Conservation (phyloP, 148 eudicot genomes). For the Camellia sinensis region DNA sequence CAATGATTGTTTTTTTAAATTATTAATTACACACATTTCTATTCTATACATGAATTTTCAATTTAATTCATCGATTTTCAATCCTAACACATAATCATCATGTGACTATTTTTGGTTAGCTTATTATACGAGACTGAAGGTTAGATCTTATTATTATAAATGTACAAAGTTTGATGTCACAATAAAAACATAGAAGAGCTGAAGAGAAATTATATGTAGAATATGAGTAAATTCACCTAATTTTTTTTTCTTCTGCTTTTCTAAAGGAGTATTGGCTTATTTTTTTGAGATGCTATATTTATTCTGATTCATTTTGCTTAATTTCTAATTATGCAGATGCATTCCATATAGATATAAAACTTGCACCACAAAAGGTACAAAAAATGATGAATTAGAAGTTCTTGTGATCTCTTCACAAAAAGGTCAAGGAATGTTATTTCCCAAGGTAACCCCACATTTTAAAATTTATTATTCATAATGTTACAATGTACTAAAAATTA, state of each 20-base stretch:
- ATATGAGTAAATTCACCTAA: too few species aligned
- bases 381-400: conserved; percentile 45
- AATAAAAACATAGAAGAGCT: too few species aligned
- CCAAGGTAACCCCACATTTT: conserved; percentile 39
- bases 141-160: too few species aligned
- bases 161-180: too few species aligned
- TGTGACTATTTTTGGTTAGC: too few species aligned
- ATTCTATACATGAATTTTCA: too few species aligned
- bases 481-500: too few species aligned
- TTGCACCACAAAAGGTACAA: conserved; percentile 3
- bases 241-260: neutral
- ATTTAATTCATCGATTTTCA: too few species aligned
- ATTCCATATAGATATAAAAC: conserved; percentile 46
- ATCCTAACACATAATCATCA: too few species aligned
- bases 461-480: neutral
- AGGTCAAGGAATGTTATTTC: conserved; percentile 59
- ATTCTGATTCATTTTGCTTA: neutral
- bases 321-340: conserved; percentile 32
- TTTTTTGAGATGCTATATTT: neutral
- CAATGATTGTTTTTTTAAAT: neutral
- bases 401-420: conserved; percentile 60
- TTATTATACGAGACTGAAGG: too few species aligned
- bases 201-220: too few species aligned
- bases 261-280: neutral
- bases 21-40: neutral